Evolutionary conservation across 495 filamentous ascomycete species (phyloP).

Genomic region (Xylaria cubensis): DNA sequence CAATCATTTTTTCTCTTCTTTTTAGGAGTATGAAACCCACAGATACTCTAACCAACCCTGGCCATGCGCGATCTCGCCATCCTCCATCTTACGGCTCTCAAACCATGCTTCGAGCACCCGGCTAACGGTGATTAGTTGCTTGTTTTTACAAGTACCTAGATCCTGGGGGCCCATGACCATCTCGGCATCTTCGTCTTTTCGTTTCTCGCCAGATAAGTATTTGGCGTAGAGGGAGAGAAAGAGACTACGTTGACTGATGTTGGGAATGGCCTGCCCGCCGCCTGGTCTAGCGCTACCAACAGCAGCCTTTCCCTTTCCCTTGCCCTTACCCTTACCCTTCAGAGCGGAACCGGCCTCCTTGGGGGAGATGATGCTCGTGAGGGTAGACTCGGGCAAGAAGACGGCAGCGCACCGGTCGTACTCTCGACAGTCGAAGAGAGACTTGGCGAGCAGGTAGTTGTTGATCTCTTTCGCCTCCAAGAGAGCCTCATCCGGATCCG

Average conservation of each 20-base stretch:
- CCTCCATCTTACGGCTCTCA: constrained; percentile 62
- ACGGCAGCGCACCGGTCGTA: constrained; percentile 93
- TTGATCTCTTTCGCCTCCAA: constrained; percentile 82
- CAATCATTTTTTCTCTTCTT: not conserved
- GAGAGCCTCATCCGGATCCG: constrained; percentile 69
- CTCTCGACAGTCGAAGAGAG: constrained; percentile 94
- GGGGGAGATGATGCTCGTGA: constrained; percentile 64
- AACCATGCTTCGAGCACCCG: constrained; percentile 83
- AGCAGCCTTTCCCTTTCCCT: constrained; percentile 60
- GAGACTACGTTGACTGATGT: constrained; percentile 84
- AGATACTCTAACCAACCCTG: constrained; percentile 98
- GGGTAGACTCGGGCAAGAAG: constrained; percentile 78
- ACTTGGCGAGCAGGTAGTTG: constrained; percentile 89
- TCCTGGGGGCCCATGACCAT: constrained; percentile 97
- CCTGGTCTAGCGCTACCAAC: constrained; percentile 30
- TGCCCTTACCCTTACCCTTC: constrained; percentile 37
- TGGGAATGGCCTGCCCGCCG: constrained; percentile 39
- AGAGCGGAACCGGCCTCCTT: constrained; percentile 51
- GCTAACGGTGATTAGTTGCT: constrained; percentile 76
- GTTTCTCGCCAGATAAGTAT: constrained; percentile 92
- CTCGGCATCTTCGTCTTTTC: constrained; percentile 93
- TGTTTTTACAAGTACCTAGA: constrained; percentile 80
- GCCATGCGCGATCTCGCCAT: constrained; percentile 60
- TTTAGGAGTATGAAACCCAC: constrained; percentile 30
- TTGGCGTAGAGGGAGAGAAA: constrained; percentile 94